A percentile compares a stretch with the other conserved stretches of the same genome.
Evolutionary conservation across 1,284 basidiomycete species (phyloP).

Genomic region (Caloboletus firmus): DNA sequence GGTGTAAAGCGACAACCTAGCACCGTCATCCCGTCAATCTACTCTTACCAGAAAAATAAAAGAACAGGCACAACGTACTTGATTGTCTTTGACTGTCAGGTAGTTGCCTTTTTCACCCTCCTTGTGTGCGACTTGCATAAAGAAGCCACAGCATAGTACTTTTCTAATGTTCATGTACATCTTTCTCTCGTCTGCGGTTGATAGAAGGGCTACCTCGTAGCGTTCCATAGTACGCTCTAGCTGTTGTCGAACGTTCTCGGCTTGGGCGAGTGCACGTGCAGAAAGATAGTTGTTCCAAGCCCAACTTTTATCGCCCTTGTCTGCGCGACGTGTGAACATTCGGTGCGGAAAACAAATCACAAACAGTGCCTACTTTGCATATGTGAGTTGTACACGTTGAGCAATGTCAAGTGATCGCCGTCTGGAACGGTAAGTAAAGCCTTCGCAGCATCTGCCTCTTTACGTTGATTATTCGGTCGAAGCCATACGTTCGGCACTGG

Average conservation of each 20-base stretch:
- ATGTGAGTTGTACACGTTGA: conserved; percentile 97
- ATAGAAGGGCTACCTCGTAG: conserved; percentile 80
- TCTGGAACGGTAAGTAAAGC: conserved; percentile 88
- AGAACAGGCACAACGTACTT: conserved; percentile 42
- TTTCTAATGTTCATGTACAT: conserved; percentile 82
- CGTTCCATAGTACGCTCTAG: conserved; percentile 93
- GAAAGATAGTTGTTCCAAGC: conserved; percentile 93
- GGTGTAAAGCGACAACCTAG: conserved; percentile 89
- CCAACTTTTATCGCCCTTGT: conserved; percentile 83
- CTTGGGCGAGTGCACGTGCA: conserved; percentile 81
- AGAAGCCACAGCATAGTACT: conserved; percentile 91
- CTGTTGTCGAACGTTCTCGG: conserved; percentile 94
- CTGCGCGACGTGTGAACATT: conserved; percentile 37
- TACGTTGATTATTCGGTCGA: conserved; percentile 83
- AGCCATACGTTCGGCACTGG: conserved; percentile 92
- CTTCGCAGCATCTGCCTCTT: conserved; percentile 92
- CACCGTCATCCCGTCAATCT: conserved; percentile 3
- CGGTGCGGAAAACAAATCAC: not conserved
- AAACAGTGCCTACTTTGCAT: conserved; percentile 62
- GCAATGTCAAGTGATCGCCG: conserved; percentile 92
- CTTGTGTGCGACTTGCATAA: conserved; percentile 98
- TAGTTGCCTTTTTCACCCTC: conserved; percentile 90
- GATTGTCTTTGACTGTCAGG: conserved; percentile 92
- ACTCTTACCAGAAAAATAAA: not conserved
- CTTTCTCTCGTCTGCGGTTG: conserved; percentile 77